Conservation (phyloP, 2,329 filamentous ascomycete genomes). For the Apiospora aurea region DNA sequence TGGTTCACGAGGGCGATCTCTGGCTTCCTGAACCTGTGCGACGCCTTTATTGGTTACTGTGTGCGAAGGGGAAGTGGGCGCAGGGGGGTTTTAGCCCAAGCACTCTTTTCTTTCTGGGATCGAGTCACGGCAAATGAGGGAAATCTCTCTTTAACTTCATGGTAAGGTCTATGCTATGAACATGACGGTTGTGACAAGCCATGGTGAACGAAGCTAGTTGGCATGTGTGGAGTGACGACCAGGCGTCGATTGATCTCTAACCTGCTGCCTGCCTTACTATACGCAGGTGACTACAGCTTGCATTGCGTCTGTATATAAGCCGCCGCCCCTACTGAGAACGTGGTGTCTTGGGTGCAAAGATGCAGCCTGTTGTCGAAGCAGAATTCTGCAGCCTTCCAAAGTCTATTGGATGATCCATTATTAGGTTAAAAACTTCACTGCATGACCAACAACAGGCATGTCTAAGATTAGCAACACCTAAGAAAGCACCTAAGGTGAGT, state of each 20-base stretch:
- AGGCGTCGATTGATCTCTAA: conserved; percentile 46
- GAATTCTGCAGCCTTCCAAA: neutral
- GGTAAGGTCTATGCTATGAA: neutral
- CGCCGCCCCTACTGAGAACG: neutral
- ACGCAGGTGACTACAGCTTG: neutral
- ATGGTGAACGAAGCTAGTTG: conserved; percentile 74
- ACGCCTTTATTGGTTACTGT: neutral
- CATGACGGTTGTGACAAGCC: conserved; percentile 77
- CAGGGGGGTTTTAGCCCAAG: conserved; percentile 54
- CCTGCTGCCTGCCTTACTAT: neutral
- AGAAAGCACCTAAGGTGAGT: neutral
- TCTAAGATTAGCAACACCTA: neutral
- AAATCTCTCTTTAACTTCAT: conserved; percentile 70
- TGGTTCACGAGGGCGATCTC: neutral
- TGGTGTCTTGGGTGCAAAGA: neutral
- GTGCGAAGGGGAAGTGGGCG: neutral
- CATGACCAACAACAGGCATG: neutral
- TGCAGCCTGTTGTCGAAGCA: neutral
- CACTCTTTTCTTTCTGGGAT: conserved; percentile 80
- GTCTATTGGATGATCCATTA: neutral
- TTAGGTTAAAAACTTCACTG: neutral
- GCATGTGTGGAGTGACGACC: conserved; percentile 58
- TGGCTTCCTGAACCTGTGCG: neutral
- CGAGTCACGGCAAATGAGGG: conserved; percentile 77
- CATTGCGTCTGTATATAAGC: neutral